Conservation (phyloP, 768 basidiomycete genomes). For the Boletus sp. region DNA sequence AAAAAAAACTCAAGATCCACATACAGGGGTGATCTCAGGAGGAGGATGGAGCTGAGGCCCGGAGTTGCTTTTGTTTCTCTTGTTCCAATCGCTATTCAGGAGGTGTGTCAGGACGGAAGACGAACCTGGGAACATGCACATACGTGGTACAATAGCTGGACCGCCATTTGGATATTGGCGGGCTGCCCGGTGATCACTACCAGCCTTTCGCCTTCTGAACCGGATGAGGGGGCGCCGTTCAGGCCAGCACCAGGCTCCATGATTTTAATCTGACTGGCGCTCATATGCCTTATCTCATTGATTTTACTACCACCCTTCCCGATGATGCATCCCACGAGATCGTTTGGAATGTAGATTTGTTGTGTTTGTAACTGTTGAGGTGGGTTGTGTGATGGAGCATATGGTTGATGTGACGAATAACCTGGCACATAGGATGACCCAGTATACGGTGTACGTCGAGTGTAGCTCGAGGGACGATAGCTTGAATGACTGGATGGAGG, state of each 20-base stretch:
- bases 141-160: conserved; percentile 85
- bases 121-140: conserved; percentile 25
- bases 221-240: conserved; percentile 68
- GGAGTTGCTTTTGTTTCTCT: conserved; percentile 82
- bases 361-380: conserved; percentile 86
- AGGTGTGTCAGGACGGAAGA: conserved; percentile 5
- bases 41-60: conserved; percentile 32
- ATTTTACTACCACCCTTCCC: conserved; percentile 98
- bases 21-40: conserved; percentile 18
- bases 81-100: conserved; percentile 72
- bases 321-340: conserved; percentile 95
- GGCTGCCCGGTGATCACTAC: conserved; percentile 98
- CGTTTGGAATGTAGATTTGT: conserved; percentile 97
- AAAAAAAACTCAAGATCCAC: neutral
- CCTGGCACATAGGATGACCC: conserved; percentile 74
- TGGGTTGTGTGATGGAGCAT: conserved; percentile 51
- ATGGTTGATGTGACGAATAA: conserved; percentile 46
- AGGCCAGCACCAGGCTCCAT: conserved; percentile 92
- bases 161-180: conserved; percentile 93
- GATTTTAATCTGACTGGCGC: conserved; percentile 95
- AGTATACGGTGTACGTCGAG: conserved; percentile 44
- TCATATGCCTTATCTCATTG: conserved; percentile 96
- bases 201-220: conserved; percentile 82
- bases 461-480: conserved; percentile 64
- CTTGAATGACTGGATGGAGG: conserved; percentile 55